Percentiles rank a stretch among this genome's conserved stretches.
phyloP scores from a whole-genome alignment of 148 eudicot genomes.

The Rhododendron henanense region DNA sequence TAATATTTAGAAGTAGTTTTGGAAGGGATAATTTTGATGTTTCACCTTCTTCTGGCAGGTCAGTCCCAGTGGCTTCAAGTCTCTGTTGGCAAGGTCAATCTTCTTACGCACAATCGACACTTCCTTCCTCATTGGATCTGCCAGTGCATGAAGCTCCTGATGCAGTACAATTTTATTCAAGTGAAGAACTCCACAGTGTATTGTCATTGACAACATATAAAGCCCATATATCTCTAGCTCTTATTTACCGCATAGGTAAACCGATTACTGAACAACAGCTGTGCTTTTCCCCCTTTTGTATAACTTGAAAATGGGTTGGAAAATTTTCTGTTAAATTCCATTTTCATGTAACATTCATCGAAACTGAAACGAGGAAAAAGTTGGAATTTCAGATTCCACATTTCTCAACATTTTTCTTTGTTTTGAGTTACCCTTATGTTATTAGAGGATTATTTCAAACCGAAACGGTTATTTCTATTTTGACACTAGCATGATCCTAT shows the following conservation, averaged over 20 bases:
- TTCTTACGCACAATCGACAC: constrained; percentile 58
- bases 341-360: not conserved
- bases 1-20: not conserved
- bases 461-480: too few relatives aligned
- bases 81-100: constrained; percentile 55
- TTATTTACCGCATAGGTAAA: not conserved
- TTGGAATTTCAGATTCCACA: not conserved
- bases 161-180: not conserved
- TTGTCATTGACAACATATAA: not conserved
- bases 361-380: not conserved
- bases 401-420: not conserved
- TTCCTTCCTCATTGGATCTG: constrained; percentile 81
- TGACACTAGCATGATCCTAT: not conserved
- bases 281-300: not conserved
- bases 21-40: constrained; percentile 2
- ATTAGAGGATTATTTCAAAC: not conserved
- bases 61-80: constrained; percentile 62
- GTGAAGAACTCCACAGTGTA: not conserved
- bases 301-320: not conserved
- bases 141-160: constrained; percentile 67
- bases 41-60: constrained; percentile 76
- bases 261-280: not conserved
- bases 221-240: not conserved
- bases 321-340: not conserved
- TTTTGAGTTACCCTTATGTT: not conserved